Percentiles rank a stretch among this genome's conserved stretches.
Conservation (phyloP, 176 grass and related monocot species). For the Oryza brachyantha region DNA sequence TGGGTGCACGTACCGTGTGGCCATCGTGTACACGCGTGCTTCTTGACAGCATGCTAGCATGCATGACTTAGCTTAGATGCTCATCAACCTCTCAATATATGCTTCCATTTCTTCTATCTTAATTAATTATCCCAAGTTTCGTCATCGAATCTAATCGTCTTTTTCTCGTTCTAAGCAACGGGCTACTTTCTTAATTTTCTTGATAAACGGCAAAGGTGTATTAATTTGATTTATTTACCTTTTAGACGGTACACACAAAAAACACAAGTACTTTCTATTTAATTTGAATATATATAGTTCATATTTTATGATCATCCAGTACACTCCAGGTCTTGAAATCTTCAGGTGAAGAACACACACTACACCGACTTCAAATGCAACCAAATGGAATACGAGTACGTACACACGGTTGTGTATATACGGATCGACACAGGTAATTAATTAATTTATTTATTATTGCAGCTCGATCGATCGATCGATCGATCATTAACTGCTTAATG, state of each 20-base stretch:
- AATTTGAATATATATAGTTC: too few species aligned
- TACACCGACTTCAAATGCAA: not conserved
- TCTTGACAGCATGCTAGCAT: not conserved
- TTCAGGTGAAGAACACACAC: too few species aligned
- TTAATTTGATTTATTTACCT: too few species aligned
- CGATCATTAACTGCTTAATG: too few species aligned
- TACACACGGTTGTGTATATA: not conserved
- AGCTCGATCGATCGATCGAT: not conserved
- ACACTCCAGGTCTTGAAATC: not conserved
- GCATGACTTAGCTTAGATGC: not conserved
- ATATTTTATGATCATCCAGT: too few species aligned
- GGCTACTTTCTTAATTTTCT: not conserved
- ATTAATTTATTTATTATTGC: not conserved
- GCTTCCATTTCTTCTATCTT: not conserved
- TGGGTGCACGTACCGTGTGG: too few species aligned
- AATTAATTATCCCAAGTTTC: not conserved
- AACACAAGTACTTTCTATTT: too few species aligned
- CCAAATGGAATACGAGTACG: not conserved
- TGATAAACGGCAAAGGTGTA: too few species aligned
- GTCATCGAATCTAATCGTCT: not conserved
- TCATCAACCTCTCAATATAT: not conserved
- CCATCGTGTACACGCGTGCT: not conserved
- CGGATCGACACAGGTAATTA: not conserved
- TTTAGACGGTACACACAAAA: not conserved
- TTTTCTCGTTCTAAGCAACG: constrained; percentile 8